Percentiles rank a stretch among this genome's conserved stretches.
Evolutionary conservation across 2,329 filamentous ascomycete genomes (phyloP).

Genomic region (Gnomoniopsis smithogilvyi): DNA sequence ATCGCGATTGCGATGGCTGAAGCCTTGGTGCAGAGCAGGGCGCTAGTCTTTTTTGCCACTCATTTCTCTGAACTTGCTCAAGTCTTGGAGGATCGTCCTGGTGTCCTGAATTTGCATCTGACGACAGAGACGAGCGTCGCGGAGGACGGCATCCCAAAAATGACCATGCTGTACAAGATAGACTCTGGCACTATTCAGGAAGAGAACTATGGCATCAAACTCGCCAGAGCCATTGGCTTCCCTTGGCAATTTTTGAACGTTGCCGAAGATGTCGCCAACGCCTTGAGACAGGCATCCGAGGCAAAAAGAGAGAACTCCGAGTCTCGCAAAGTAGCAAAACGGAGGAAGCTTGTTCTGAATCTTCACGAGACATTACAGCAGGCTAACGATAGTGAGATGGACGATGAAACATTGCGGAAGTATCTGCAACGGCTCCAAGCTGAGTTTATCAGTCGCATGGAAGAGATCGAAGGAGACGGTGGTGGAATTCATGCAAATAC

Average conservation of each 20-base stretch:
- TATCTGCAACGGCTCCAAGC: conserved; percentile 68
- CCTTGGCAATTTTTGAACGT: conserved; percentile 64
- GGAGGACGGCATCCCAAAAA: conserved; percentile 51
- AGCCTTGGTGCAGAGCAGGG: conserved; percentile 73
- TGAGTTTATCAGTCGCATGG: conserved; percentile 73
- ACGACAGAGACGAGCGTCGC: conserved; percentile 59
- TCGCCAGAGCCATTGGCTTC: conserved; percentile 73
- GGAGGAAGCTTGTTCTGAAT: conserved; percentile 70
- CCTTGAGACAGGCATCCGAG: conserved; percentile 56
- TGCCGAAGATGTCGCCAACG: conserved; percentile 64
- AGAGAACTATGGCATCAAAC: conserved; percentile 77
- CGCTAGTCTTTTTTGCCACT: conserved; percentile 88
- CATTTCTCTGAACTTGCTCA: conserved; percentile 83
- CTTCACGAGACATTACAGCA: conserved; percentile 71
- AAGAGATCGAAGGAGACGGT: conserved; percentile 48
- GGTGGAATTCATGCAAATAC: neutral
- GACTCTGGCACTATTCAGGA: conserved; percentile 67
- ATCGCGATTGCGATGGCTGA: conserved; percentile 91
- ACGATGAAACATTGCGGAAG: conserved; percentile 56
- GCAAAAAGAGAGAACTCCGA: conserved; percentile 57
- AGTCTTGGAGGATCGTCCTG: conserved; percentile 70
- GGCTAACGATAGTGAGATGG: conserved; percentile 61
- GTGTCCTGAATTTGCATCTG: conserved; percentile 81
- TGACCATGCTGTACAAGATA: conserved; percentile 88
- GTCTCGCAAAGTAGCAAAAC: conserved; percentile 55